A percentile compares a stretch with the other conserved stretches of the same genome.
phyloP scores from a whole-genome alignment of 2,329 filamentous ascomycete genomes.

The Furcasterigmium furcatum region DNA sequence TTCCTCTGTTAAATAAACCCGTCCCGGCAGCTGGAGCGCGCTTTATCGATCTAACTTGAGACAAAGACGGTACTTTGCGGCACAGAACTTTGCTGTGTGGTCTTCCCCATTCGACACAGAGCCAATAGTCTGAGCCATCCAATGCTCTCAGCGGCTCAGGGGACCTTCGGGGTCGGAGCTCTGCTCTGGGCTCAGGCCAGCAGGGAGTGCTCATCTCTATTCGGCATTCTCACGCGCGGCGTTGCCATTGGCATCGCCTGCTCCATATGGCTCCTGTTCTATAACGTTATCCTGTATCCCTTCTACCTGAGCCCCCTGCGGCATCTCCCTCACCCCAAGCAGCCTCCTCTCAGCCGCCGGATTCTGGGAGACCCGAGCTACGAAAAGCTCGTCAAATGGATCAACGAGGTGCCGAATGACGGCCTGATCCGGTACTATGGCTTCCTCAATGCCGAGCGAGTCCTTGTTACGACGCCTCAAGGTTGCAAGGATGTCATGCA shows the following conservation, averaged over 20 bases:
- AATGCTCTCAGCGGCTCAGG: neutral
- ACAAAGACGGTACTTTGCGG: too few species aligned
- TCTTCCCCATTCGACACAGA: too few species aligned
- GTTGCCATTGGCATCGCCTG: neutral
- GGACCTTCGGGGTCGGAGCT: neutral
- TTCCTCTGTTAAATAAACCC: too few species aligned
- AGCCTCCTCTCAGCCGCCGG: neutral
- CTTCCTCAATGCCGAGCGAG: slow-evolving; percentile 38
- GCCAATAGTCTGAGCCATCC: too few species aligned
- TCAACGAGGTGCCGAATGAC: slow-evolving; percentile 35
- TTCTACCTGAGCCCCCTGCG: neutral
- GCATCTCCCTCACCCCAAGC: neutral
- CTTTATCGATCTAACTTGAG: too few species aligned
- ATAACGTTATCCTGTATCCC: neutral
- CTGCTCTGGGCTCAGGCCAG: neutral
- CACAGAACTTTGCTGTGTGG: too few species aligned
- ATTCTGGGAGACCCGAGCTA: slow-evolving; percentile 1
- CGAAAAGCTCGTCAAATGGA: slow-evolving; percentile 22
- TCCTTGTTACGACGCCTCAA: slow-evolving; percentile 21
- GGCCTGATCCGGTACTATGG: slow-evolving; percentile 42
- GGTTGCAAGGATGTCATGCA: slow-evolving; percentile 7
- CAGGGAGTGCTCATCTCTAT: neutral
- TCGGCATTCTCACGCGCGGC: neutral
- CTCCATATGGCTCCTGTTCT: neutral
- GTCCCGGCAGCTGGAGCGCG: too few species aligned